These are phyloP conservation scores for Stagonosporopsis tanaceti DNA, from an alignment of 2,329 filamentous ascomycete genomes.

Conservation along the genomic window DNA sequence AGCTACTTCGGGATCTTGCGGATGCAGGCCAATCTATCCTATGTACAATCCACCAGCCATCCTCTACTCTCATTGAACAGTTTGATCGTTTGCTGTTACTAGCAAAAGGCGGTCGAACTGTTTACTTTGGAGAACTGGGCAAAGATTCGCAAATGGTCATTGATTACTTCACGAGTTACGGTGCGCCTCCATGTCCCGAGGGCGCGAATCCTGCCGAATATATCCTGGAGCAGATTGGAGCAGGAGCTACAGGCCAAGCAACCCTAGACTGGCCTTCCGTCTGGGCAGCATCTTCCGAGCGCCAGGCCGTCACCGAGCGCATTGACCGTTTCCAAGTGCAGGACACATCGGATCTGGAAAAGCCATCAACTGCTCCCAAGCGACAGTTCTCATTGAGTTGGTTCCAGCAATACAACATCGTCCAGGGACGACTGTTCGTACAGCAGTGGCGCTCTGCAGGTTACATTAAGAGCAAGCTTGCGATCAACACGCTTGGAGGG, in stretches of 20 bases:
- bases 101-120: constrained; percentile 73
- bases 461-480: constrained; percentile 82
- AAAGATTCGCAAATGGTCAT: constrained; percentile 70
- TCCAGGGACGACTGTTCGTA: neutral
- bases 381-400: constrained; percentile 26
- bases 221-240: constrained; percentile 64
- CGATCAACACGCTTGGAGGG: constrained; percentile 62
- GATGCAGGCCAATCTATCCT: constrained; percentile 81
- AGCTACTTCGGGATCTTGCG: constrained; percentile 83
- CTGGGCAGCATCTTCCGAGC: constrained; percentile 22
- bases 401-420: neutral
- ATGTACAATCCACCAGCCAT: constrained; percentile 94
- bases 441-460: constrained; percentile 82
- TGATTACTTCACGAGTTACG: constrained; percentile 75
- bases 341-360: neutral
- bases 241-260: neutral
- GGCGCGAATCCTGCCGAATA: constrained; percentile 82
- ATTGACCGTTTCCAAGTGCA: neutral
- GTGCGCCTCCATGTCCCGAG: constrained; percentile 66
- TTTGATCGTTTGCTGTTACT: constrained; percentile 82
- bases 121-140: constrained; percentile 82
- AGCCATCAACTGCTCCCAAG: constrained; percentile 58
- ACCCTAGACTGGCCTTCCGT: constrained; percentile 22
- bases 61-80: constrained; percentile 85
- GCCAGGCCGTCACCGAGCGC: constrained; percentile 8